These are phyloP conservation scores for Leccinum ochraceum DNA, from an alignment of 768 basidiomycete genomes.

Conservation along the genomic window DNA sequence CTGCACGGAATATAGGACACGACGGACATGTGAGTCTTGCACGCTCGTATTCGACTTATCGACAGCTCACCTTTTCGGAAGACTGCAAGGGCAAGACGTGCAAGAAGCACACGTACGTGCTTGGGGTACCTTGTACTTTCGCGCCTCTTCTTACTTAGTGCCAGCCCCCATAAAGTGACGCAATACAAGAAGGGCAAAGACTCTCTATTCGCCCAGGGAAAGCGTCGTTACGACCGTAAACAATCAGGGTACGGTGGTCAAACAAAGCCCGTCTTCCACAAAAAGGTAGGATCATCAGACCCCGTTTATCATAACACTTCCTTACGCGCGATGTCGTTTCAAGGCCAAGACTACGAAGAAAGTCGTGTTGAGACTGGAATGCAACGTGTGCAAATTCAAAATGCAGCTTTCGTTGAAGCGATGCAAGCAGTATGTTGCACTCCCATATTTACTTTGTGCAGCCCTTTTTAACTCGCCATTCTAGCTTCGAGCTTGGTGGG, in stretches of 20 bases:
- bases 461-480: conserved; percentile 1
- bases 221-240: conserved; percentile 99
- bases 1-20: conserved; percentile 58
- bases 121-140: background rate
- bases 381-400: conserved; percentile 98
- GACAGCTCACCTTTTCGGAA: conserved; percentile 32
- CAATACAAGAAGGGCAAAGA: conserved; percentile 99
- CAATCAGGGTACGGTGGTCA: conserved; percentile 99
- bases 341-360: conserved; percentile 99
- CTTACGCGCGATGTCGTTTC: background rate
- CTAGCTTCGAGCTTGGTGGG: conserved; percentile 97
- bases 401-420: conserved; percentile 96
- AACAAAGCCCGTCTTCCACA: conserved; percentile 99
- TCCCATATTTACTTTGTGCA: background rate
- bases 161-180: conserved; percentile 98
- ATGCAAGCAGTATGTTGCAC: conserved; percentile 89
- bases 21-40: conserved; percentile 83
- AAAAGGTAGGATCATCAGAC: conserved; percentile 60
- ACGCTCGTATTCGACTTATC: background rate
- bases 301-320: background rate
- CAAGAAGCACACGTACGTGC: conserved; percentile 92
- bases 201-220: conserved; percentile 96
- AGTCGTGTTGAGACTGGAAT: conserved; percentile 96
- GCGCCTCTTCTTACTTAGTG: background rate
- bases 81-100: conserved; percentile 97